Conservation (phyloP, 345 rosid genomes). For the Eucalyptus erythrocorys region DNA sequence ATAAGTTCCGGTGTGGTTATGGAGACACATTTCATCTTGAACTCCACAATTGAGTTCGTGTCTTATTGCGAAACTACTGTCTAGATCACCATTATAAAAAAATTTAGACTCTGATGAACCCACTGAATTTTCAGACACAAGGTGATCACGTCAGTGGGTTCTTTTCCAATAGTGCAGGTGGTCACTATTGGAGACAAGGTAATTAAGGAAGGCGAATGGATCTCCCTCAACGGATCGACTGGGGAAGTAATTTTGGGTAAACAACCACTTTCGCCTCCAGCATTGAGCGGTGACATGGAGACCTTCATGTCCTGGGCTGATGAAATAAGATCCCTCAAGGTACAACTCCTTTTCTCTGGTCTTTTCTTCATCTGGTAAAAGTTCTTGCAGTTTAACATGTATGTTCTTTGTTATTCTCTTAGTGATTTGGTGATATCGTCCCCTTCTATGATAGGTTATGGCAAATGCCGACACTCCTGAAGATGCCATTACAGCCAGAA, state of each 20-base stretch:
- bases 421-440: background rate
- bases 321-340: conserved; percentile 65
- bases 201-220: conserved; percentile 81
- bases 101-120: background rate
- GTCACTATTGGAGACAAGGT: conserved; percentile 37
- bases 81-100: background rate
- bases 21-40: background rate
- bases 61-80: background rate
- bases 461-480: conserved; percentile 99
- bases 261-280: conserved; percentile 90
- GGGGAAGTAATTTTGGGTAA: conserved; percentile 88
- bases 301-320: conserved; percentile 95
- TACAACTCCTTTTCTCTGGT: background rate
- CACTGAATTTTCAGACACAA: background rate
- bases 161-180: conserved; percentile 24
- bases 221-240: conserved; percentile 84
- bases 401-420: background rate
- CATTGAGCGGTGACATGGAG: conserved; percentile 72
- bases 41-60: background rate
- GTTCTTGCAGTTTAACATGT: background rate
- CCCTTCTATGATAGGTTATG: conserved; percentile 47
- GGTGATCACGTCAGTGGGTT: background rate
- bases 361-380: background rate
- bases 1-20: background rate
- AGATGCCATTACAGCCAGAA: conserved; percentile 82